Percentiles rank a stretch among this genome's conserved stretches.
phyloP scores from a whole-genome alignment of 2,329 filamentous ascomycete genomes.

The Penicillium rolfsii region DNA sequence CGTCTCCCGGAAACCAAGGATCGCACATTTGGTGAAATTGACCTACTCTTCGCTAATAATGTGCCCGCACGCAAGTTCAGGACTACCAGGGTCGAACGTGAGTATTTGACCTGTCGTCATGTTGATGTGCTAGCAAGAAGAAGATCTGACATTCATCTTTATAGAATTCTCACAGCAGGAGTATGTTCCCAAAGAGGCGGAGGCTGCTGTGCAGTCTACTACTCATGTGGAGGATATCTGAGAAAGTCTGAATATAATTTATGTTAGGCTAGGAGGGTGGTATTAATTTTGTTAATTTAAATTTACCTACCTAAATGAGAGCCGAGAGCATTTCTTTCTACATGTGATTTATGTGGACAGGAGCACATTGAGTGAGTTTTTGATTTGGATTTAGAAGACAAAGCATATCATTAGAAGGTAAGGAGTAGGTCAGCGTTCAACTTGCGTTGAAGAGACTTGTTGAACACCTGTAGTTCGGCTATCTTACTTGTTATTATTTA shows the following conservation, averaged over 20 bases:
- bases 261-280: neutral
- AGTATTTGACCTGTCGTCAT: neutral
- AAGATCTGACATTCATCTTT: neutral
- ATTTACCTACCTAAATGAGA: neutral
- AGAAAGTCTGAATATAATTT: neutral
- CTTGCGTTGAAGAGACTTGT: too few species aligned
- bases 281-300: neutral
- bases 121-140: neutral
- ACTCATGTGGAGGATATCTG: neutral
- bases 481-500: too few species aligned
- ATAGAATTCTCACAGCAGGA: neutral
- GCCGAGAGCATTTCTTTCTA: neutral
- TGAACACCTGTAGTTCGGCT: too few species aligned
- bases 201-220: neutral
- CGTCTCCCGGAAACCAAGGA: slow-evolving; percentile 44
- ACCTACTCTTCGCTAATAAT: slow-evolving; percentile 46
- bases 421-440: too few species aligned
- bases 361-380: neutral
- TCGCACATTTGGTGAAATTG: slow-evolving; percentile 46
- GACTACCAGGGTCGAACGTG: slow-evolving; percentile 13
- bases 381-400: too few species aligned
- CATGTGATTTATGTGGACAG: neutral
- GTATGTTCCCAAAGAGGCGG: neutral
- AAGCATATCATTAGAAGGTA: too few species aligned
- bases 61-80: slow-evolving; percentile 47